Percentiles rank a stretch among this genome's conserved stretches.
These are phyloP conservation scores for Pseudoturritis turrita DNA, from an alignment of 345 rosid species.

Conservation along the genomic window DNA sequence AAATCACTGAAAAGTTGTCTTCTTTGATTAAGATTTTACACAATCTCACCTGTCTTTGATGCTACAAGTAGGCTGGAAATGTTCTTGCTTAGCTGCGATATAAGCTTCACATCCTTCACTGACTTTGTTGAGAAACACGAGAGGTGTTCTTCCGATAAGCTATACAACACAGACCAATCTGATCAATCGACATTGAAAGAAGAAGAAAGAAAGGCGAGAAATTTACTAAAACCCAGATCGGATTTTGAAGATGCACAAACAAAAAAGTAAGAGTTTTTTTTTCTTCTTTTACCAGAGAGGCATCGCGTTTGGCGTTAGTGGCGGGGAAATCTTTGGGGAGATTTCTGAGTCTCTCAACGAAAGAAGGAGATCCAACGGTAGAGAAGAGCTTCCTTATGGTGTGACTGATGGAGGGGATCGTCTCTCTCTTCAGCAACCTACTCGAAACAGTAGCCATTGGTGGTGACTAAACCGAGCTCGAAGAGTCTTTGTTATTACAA, in stretches of 20 bases:
- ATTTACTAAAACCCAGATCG: not conserved
- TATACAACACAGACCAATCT: conserved; percentile 30
- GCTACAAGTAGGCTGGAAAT: conserved; percentile 91
- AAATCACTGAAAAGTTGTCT: not conserved
- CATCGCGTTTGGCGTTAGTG: conserved; percentile 61
- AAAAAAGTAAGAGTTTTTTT: not conserved
- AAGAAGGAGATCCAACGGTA: conserved; percentile 42
- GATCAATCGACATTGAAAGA: not conserved
- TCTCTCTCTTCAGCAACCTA: conserved; percentile 37
- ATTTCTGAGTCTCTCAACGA: conserved; percentile 62
- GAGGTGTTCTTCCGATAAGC: conserved; percentile 81
- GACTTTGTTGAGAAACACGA: conserved; percentile 79
- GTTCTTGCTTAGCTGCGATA: conserved; percentile 86
- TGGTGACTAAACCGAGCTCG: conserved; percentile 1
- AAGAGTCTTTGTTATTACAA: not conserved
- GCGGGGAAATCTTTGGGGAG: conserved; percentile 64
- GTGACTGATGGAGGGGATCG: conserved; percentile 18
- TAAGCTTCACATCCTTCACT: conserved; percentile 91
- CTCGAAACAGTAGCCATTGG: conserved; percentile 51
- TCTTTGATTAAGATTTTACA: not conserved
- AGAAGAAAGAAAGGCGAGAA: not conserved
- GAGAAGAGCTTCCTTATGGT: conserved; percentile 40
- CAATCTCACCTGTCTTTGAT: conserved; percentile 83
- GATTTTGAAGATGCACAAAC: not conserved
- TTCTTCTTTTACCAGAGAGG: conserved; percentile 57